Evolutionary conservation across 2,329 filamentous ascomycete species (phyloP).

Genomic region (Talaromyces sp.): DNA sequence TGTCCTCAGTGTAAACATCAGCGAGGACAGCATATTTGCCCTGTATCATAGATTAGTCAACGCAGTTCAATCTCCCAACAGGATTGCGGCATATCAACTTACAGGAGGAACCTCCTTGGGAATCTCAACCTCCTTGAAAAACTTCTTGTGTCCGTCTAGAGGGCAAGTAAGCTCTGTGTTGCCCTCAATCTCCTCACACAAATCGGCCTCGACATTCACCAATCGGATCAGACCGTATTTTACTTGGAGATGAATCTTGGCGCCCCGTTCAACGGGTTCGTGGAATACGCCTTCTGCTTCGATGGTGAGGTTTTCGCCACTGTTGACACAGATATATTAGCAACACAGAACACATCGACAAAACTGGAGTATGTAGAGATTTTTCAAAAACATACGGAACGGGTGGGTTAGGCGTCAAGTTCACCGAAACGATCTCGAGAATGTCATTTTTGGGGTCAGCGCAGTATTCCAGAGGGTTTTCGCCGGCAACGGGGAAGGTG

Average conservation of each 20-base stretch:
- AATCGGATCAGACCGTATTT: constrained; percentile 93
- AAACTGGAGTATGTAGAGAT: background rate
- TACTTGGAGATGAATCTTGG: constrained; percentile 77
- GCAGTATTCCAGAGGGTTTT: constrained; percentile 83
- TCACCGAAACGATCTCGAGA: constrained; percentile 72
- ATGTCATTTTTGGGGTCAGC: constrained; percentile 66
- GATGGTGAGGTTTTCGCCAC: constrained; percentile 75
- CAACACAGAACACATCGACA: constrained; percentile 6
- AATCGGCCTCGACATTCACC: constrained; percentile 73
- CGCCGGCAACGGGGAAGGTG: constrained; percentile 68
- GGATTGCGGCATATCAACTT: constrained; percentile 42
- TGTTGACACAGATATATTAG: constrained; percentile 38
- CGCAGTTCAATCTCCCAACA: background rate
- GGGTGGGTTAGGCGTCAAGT: constrained; percentile 83
- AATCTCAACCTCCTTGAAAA: constrained; percentile 80
- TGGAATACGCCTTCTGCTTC: constrained; percentile 72
- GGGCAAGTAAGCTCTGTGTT: constrained; percentile 90
- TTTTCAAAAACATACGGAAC: constrained; percentile 61
- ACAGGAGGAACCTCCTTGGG: constrained; percentile 86
- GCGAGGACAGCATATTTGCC: constrained; percentile 87
- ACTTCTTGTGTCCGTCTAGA: constrained; percentile 67
- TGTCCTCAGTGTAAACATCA: constrained; percentile 73
- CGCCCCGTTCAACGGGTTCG: constrained; percentile 70
- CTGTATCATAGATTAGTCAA: constrained; percentile 42
- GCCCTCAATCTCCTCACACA: constrained; percentile 78